phyloP scores from a whole-genome alignment of 208 protist genomes.

The Vickermania spadyakhi region DNA sequence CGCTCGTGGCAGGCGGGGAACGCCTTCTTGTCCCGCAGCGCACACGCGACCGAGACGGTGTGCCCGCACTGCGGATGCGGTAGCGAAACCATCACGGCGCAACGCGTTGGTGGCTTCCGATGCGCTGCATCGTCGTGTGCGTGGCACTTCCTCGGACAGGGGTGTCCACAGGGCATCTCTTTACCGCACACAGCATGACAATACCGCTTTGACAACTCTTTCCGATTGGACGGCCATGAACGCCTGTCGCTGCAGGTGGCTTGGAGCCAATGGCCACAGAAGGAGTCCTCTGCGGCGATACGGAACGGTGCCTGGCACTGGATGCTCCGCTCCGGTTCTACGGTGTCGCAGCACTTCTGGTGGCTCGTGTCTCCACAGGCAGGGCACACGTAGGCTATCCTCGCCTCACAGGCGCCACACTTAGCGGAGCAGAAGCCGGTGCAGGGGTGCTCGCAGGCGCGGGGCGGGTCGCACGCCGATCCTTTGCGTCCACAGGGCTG shows the following conservation, averaged over 20 bases:
- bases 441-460: neutral
- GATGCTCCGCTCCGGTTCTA: neutral
- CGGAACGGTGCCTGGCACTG: neutral
- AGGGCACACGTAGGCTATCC: neutral
- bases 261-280: neutral
- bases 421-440: neutral
- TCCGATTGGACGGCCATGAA: neutral
- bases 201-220: neutral
- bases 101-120: neutral
- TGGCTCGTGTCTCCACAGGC: neutral
- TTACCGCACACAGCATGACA: neutral
- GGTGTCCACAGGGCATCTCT: conserved; percentile 8
- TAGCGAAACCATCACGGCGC: neutral
- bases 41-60: neutral
- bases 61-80: neutral
- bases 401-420: neutral
- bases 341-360: neutral
- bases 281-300: neutral
- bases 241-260: neutral
- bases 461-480: neutral
- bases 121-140: conserved; percentile 2
- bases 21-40: neutral
- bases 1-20: neutral
- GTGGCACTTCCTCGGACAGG: conserved; percentile 5
- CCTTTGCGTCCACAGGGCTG: neutral